phyloP scores from a whole-genome alignment of 495 filamentous ascomycete species.

The Baudoinia panamericana region DNA sequence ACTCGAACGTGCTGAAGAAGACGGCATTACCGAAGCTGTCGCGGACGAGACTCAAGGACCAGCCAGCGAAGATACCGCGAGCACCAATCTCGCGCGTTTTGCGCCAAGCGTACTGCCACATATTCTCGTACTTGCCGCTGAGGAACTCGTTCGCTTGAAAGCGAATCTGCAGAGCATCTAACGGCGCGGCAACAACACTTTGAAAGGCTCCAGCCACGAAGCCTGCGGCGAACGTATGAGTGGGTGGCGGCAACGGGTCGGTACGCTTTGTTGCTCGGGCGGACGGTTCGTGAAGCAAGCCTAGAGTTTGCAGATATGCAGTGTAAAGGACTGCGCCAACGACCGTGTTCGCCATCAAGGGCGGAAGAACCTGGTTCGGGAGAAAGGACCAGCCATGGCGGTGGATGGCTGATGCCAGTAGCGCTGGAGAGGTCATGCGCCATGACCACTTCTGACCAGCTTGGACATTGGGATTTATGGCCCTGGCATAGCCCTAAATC shows the following conservation, averaged over 20 bases:
- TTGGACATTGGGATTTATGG: slow-evolving; percentile 48
- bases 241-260: slow-evolving; percentile 57
- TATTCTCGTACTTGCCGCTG: slow-evolving; percentile 54
- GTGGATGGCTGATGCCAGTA: slow-evolving; percentile 65
- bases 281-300: slow-evolving; percentile 56
- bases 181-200: slow-evolving; percentile 66
- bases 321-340: slow-evolving; percentile 82
- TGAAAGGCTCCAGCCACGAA: slow-evolving; percentile 66
- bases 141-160: slow-evolving; percentile 59
- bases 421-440: slow-evolving; percentile 60
- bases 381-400: slow-evolving; percentile 77
- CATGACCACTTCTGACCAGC: slow-evolving; percentile 50
- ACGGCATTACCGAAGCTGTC: slow-evolving; percentile 69
- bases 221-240: slow-evolving; percentile 60
- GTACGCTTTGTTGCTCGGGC: slow-evolving; percentile 53
- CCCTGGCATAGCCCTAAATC: slow-evolving; percentile 50
- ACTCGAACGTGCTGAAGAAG: slow-evolving; percentile 82
- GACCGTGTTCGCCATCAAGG: slow-evolving; percentile 66
- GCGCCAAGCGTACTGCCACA: slow-evolving; percentile 65
- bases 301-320: slow-evolving; percentile 69
- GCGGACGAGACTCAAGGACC: slow-evolving; percentile 61
- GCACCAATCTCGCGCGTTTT: slow-evolving; percentile 69
- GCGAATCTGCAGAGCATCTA: slow-evolving; percentile 78
- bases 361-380: slow-evolving; percentile 77
- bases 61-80: slow-evolving; percentile 73